Evolutionary conservation across 495 filamentous ascomycete genomes (phyloP).

Genomic region (Aspergillus taichungensis): DNA sequence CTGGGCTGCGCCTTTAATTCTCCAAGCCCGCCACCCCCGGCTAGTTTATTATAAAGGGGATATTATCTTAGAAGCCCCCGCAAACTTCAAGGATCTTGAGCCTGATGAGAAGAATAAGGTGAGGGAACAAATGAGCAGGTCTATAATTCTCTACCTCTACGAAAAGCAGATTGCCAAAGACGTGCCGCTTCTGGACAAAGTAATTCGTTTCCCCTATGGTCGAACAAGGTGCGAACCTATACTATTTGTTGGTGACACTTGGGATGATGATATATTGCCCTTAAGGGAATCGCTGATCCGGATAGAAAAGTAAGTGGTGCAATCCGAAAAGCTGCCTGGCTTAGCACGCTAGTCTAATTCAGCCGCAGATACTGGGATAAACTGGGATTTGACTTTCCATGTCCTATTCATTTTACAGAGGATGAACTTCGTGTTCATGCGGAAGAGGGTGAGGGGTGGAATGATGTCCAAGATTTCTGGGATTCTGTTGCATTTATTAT

Average conservation of each 20-base stretch:
- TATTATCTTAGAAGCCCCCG: conserved; percentile 15
- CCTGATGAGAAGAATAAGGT: conserved; percentile 10
- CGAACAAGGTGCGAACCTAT: conserved; percentile 12
- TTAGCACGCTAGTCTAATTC: not conserved
- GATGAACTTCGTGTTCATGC: conserved; percentile 16
- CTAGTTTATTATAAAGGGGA: conserved; percentile 21
- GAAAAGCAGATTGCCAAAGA: conserved; percentile 17
- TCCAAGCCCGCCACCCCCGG: conserved; percentile 13
- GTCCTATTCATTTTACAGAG: conserved; percentile 18
- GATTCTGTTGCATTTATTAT: conserved; percentile 11
- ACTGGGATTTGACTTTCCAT: conserved; percentile 15
- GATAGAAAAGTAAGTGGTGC: conserved; percentile 11
- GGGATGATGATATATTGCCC: conserved; percentile 21
- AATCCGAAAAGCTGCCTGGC: not conserved
- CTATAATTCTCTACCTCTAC: conserved; percentile 17
- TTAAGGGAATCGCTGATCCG: conserved; percentile 19
- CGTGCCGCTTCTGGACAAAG: conserved; percentile 7
- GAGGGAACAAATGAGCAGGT: conserved; percentile 12
- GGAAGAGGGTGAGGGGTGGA: conserved; percentile 18
- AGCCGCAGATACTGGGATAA: conserved; percentile 15
- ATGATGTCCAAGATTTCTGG: conserved; percentile 19
- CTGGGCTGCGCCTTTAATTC: conserved; percentile 18
- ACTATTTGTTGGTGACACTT: conserved; percentile 17
- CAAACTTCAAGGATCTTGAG: conserved; percentile 17
- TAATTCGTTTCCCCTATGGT: conserved; percentile 5